These are phyloP conservation scores for Trifolium dubium DNA, from an alignment of 306 rosid species.

Conservation along the genomic window DNA sequence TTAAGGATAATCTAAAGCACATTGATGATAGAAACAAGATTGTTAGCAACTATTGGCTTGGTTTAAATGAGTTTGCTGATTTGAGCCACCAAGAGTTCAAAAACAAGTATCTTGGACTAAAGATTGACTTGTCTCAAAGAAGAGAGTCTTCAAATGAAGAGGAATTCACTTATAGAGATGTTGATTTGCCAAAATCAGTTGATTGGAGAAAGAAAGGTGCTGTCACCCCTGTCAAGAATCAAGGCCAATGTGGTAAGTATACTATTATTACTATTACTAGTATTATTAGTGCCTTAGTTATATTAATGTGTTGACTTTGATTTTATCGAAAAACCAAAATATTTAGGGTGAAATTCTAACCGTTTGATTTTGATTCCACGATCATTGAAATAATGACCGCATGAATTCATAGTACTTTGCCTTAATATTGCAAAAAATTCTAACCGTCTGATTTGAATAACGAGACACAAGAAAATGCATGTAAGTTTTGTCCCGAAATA, in stretches of 20 bases:
- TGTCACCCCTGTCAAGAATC: slow-evolving; percentile 65
- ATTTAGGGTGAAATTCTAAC: not conserved
- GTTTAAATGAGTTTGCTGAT: slow-evolving; percentile 75
- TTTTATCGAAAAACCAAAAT: not conserved
- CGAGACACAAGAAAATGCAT: not conserved
- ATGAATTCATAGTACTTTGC: no score
- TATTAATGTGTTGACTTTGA: not conserved
- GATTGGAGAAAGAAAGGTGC: slow-evolving; percentile 89
- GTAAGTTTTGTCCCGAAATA: not conserved
- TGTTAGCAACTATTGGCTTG: slow-evolving; percentile 68
- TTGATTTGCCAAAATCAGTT: slow-evolving; percentile 66
- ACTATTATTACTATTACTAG: not conserved
- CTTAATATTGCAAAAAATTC: no score
- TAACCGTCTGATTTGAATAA: no score
- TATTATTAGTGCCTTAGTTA: no score
- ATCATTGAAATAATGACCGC: not conserved
- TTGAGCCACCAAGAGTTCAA: slow-evolving; percentile 67
- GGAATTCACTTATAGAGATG: slow-evolving; percentile 54
- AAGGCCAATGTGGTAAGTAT: slow-evolving; percentile 75
- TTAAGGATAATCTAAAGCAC: slow-evolving; percentile 68
- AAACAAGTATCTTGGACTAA: slow-evolving; percentile 53
- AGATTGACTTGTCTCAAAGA: slow-evolving; percentile 38
- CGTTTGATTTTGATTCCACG: not conserved
- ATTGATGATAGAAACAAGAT: slow-evolving; percentile 61
- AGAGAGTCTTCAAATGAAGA: slow-evolving; percentile 44